Percentiles rank a stretch among this genome's conserved stretches.
These are phyloP conservation scores for Ustilago vetiveriae DNA, from an alignment of 1,284 basidiomycete species.

Conservation along the genomic window DNA sequence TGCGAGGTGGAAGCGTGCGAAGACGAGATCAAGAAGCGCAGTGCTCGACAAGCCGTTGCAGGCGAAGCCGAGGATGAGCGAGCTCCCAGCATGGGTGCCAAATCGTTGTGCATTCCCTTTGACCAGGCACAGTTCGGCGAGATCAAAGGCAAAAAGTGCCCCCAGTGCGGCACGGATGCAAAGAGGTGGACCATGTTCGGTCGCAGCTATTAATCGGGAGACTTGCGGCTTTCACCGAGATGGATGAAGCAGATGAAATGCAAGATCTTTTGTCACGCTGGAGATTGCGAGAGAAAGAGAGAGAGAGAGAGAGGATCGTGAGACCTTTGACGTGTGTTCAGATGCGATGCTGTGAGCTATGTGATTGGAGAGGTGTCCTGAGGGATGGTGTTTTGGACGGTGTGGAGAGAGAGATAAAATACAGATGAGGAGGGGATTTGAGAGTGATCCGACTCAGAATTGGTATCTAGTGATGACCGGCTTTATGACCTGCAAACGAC, in stretches of 20 bases:
- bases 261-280: not conserved
- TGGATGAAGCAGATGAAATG: not conserved
- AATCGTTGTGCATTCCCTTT: constrained; percentile 95
- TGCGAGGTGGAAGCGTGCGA: constrained; percentile 94
- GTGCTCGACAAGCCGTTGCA: constrained; percentile 70
- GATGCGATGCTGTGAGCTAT: no score
- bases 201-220: constrained; percentile 52
- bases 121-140: constrained; percentile 75
- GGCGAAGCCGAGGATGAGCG: constrained; percentile 73
- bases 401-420: not conserved
- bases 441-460: no score
- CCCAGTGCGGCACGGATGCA: constrained; percentile 60
- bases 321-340: no score
- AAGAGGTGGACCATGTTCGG: constrained; percentile 68
- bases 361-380: not conserved
- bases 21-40: constrained; percentile 97
- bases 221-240: not conserved
- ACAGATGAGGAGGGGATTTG: not conserved
- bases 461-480: constrained; percentile 36
- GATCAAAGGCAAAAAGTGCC: constrained; percentile 60
- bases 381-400: no score
- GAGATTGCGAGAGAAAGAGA: no score
- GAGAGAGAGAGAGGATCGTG: no score
- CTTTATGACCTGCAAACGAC: constrained; percentile 42
- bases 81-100: constrained; percentile 97